phyloP scores from a whole-genome alignment of 441 rosid species.

The Gossypium schwendimanii region DNA sequence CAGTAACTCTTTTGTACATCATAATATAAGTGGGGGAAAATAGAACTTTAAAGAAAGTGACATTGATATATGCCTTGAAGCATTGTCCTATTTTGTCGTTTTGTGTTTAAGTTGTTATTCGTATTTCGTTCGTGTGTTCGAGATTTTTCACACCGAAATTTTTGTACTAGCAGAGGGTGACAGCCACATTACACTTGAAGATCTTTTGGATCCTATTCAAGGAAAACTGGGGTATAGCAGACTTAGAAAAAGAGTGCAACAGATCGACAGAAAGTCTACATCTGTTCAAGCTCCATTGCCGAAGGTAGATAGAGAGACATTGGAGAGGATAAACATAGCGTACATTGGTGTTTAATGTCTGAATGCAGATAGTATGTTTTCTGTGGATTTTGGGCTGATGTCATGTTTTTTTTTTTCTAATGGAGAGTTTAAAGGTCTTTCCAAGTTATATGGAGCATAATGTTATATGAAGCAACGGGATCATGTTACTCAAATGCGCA shows the following conservation, averaged over 20 bases:
- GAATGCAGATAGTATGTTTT: not conserved
- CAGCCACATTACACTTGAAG: constrained; percentile 48
- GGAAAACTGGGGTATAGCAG: constrained; percentile 51
- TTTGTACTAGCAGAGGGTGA: constrained; percentile 32
- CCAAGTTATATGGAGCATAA: not conserved
- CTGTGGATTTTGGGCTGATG: not conserved
- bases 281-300: constrained; percentile 73
- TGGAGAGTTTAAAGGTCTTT: not conserved
- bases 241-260: constrained; percentile 45
- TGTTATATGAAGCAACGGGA: constrained; percentile 38
- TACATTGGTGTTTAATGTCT: not conserved
- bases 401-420: not conserved
- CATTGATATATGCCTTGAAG: too few species aligned
- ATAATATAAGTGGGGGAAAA: too few species aligned
- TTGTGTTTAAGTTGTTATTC: too few species aligned
- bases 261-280: constrained; percentile 40
- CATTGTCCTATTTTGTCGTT: too few species aligned
- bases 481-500: constrained; percentile 74
- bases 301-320: constrained; percentile 52
- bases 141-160: too few species aligned
- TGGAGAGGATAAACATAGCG: constrained; percentile 45
- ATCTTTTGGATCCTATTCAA: constrained; percentile 60
- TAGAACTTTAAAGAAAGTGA: too few species aligned
- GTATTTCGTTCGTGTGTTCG: too few species aligned
- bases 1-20: too few species aligned